Evolutionary conservation across 2,329 filamentous ascomycete genomes (phyloP), one percentile per base, ranked within the genome.

Genomic region (Cladosporium sp.): DNA sequence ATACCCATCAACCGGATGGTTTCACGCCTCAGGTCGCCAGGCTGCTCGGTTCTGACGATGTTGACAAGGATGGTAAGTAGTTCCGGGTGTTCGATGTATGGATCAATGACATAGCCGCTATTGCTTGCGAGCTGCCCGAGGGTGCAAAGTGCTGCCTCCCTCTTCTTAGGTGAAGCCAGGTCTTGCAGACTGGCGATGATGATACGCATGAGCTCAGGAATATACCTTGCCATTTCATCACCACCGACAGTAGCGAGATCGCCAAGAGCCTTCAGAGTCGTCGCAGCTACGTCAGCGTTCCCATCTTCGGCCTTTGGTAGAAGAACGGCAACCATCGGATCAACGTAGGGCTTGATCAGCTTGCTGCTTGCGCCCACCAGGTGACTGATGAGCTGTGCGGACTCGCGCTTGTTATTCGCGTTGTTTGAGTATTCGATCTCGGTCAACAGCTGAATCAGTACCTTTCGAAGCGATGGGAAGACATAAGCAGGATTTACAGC

Each of bases 1-100:
- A 97, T 97, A 67, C 94, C 94, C 82, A 99, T 91, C 19, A 99
- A 77, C 67, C 97, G 96, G 69, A 99, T 97, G 0, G 94, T 97
- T 73, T 97, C 93, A 64, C 94, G 91, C 43, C 94, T 84, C 36
- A 99, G 78, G 15, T 89, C 85, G 0, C 91, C 91, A 57, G 92
- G 88, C 63, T 92, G 90, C 74, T 99, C 95, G 5, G 89, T 90
- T 67, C 95, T 90, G 66, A 97, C 94, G 65, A 99, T 96, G 65
- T 89, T 90, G 71, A 97, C 93, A 11, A 99, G 78, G 28, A 97
- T 89, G 61, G 94, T 92, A 51, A 99, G 85, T 8, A 99, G 83
- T 70, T 97, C 88, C 0, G 95, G 94, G 67, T 97, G 96, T 61
- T 99, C 92, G 50, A 93, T 82, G 68, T 99, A 99, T 0, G 95